Conservation (phyloP, 2,329 filamentous ascomycete species). For the Penicillium sp. region DNA sequence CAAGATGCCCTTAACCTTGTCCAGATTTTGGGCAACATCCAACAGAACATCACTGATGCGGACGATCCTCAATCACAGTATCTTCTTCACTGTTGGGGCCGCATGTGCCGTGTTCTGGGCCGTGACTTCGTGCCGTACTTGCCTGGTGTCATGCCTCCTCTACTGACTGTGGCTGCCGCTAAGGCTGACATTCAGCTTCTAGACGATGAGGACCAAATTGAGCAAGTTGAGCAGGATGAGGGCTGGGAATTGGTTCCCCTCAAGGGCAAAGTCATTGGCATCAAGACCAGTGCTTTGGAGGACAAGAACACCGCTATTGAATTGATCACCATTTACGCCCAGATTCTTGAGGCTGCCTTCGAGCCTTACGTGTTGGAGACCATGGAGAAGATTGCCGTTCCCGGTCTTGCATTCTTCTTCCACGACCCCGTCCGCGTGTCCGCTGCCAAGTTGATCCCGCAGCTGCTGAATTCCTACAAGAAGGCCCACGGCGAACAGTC, state of each 20-base stretch:
- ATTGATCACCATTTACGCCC: slow-evolving; percentile 92
- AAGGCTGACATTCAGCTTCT: slow-evolving; percentile 97
- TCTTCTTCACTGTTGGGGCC: slow-evolving; percentile 96
- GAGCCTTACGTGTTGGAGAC: slow-evolving; percentile 88
- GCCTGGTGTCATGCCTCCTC: slow-evolving; percentile 86
- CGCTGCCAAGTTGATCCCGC: slow-evolving; percentile 89
- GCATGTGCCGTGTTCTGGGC: slow-evolving; percentile 94
- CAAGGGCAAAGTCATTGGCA: slow-evolving; percentile 97
- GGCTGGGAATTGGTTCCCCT: slow-evolving; percentile 97
- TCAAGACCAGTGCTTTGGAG: slow-evolving; percentile 93
- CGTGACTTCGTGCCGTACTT: slow-evolving; percentile 90
- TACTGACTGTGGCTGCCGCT: slow-evolving; percentile 84
- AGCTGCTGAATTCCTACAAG: slow-evolving; percentile 90
- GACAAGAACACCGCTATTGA: slow-evolving; percentile 99
- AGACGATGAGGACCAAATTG: slow-evolving; percentile 91
- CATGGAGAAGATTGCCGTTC: slow-evolving; percentile 94
- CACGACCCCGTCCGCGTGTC: slow-evolving; percentile 95
- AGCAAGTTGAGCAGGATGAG: slow-evolving; percentile 88
- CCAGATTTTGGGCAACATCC: slow-evolving; percentile 81
- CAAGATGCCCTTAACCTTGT: slow-evolving; percentile 84
- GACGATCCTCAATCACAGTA: slow-evolving; percentile 97
- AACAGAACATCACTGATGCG: slow-evolving; percentile 78
- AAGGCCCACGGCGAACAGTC: slow-evolving; percentile 82
- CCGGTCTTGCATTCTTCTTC: slow-evolving; percentile 96
- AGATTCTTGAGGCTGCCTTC: slow-evolving; percentile 89